Base-by-base conservation (phyloP, 2,329 filamentous ascomycete genomes). In the Myriosclerotinia curreyana region DNA sequence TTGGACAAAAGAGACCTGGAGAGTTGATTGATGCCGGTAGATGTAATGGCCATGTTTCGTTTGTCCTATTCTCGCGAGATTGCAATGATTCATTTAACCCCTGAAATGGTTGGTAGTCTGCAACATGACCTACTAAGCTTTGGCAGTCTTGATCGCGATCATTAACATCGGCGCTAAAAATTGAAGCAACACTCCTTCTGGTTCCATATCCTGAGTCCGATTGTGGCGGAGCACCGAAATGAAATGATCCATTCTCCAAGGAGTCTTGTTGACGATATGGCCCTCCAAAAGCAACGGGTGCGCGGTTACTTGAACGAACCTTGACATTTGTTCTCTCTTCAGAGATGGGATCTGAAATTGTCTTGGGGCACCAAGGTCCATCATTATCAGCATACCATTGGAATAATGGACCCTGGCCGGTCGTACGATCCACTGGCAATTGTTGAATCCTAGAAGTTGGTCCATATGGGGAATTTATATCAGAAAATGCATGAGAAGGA, bases 351-450 rank as follows among this genome's bases (percentile, higher is more conserved):
- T 72, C 71, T 34, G 75, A 70, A 28, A 75, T 70, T 20, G 68
- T 72, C 55, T 69, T 74, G n/a, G 77, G 77, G 25, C 75, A 72
- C 80, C 80, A 82, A 59, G 80, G 80, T 9, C 73, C 78, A 69
- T 80, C 76, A 67, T 76, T 75, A 25, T 64, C 71, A 9, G 68
- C 65, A 66, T 77, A 80, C 75, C 78, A 81, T 62, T 69, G 66
- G 8, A 65, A n/a, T 31, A 75, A 62, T 5, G 72, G 72, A 67
- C 71, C 66, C 59, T 74, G 70, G 51, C 62, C 49, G 42, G 67
- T 61, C 36, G 55, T 64, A 50, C 71, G 70, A 49, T 73, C 69
- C 50, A 64, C 48, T 14, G 65, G 66, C 44, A 67, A 34, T 55
- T 69, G 69, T 31, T 68, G 67, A 28, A 67, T 66, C 59, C 67